A percentile compares a stretch with the other conserved stretches of the same genome.
Conservation (phyloP, 2,329 filamentous ascomycete species). For the Hypoxylon sp. region DNA sequence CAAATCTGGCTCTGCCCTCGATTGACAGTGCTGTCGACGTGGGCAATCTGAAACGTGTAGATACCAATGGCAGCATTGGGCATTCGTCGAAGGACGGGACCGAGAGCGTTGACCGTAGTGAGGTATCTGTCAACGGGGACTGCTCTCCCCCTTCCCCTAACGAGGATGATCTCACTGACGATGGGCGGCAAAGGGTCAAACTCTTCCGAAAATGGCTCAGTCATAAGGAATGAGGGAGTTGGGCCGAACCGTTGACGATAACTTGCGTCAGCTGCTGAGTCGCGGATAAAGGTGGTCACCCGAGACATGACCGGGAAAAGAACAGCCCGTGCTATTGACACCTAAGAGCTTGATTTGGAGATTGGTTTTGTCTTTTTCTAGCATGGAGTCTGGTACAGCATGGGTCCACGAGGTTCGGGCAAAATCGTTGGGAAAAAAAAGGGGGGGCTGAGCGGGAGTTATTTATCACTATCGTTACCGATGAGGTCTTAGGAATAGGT, state of each 20-base stretch:
- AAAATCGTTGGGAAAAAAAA: conserved; percentile 3
- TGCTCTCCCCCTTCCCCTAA: conserved; percentile 44
- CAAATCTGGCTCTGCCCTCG: conserved; percentile 36
- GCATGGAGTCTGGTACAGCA: conserved; percentile 36
- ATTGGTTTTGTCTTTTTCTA: conserved; percentile 28
- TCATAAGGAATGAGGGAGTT: conserved; percentile 38
- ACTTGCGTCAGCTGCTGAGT: conserved; percentile 1
- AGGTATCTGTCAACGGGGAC: conserved; percentile 41
- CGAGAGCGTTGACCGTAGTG: conserved; percentile 57
- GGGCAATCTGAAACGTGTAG: conserved; percentile 37
- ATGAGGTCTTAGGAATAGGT: not conserved
- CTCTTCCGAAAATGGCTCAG: conserved; percentile 48
- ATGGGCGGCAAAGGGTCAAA: conserved; percentile 40
- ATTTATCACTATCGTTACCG: not conserved
- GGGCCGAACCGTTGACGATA: conserved; percentile 10
- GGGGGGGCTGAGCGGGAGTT: not conserved
- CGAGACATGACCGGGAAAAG: not conserved
- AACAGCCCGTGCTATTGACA: not conserved
- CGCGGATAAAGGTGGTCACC: not conserved
- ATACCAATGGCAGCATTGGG: conserved; percentile 33
- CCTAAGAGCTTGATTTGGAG: conserved; percentile 8
- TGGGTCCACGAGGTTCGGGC: conserved; percentile 4
- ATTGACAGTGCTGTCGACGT: conserved; percentile 44
- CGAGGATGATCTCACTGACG: conserved; percentile 40
- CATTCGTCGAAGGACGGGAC: conserved; percentile 55